A percentile compares a stretch with the other conserved stretches of the same genome.
phyloP scores from a whole-genome alignment of 352 stramenopile genomes.

The Blastocystis sp. region DNA sequence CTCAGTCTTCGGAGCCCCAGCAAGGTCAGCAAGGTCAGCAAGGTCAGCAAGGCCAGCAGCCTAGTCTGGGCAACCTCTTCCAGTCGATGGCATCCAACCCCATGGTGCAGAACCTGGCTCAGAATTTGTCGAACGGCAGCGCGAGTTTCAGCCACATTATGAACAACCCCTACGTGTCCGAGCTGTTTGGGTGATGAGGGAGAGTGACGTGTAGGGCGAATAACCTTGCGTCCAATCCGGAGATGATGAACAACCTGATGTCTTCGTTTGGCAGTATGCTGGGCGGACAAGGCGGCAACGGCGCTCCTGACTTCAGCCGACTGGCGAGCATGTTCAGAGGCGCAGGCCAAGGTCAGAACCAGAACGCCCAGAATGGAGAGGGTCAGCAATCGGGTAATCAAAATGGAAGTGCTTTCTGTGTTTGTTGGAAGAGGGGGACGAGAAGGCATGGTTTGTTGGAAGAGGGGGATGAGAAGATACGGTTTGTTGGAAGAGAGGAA shows the following conservation, averaged over 20 bases:
- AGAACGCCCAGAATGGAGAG: neutral
- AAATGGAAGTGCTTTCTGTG: neutral
- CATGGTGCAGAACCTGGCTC: neutral
- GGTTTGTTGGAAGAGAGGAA: too few species aligned
- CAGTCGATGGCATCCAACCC: neutral
- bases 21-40: constrained; percentile 2
- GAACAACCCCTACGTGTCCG: neutral
- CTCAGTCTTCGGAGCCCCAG: neutral
- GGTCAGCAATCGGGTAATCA: neutral
- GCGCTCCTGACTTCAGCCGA: neutral
- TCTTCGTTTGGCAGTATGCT: neutral
- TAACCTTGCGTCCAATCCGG: constrained; percentile 16
- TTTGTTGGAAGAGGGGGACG: neutral
- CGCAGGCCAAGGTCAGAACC: neutral
- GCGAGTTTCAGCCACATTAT: neutral
- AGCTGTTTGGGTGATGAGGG: neutral
- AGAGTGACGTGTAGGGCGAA: constrained; percentile 14
- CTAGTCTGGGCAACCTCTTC: neutral
- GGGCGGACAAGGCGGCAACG: neutral
- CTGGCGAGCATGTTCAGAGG: neutral
- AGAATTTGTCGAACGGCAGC: neutral
- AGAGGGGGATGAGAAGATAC: too few species aligned
- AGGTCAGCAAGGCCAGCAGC: neutral
- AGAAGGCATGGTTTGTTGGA: too few species aligned
- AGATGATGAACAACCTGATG: constrained; percentile 12